phyloP scores from a whole-genome alignment of 345 rosid genomes.

The Camelina sativa region DNA sequence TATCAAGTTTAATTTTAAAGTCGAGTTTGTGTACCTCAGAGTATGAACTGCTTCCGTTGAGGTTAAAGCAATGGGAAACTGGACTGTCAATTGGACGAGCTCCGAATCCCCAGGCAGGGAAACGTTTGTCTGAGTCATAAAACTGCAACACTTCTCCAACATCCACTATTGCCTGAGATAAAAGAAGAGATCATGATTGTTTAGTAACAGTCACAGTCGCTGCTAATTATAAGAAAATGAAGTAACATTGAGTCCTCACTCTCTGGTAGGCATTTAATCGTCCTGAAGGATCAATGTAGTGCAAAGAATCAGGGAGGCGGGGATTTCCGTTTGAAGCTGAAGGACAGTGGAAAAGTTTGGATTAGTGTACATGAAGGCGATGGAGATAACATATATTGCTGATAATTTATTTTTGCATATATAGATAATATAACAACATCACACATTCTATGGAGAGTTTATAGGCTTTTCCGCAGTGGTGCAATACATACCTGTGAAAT shows the following conservation, averaged over 20 bases:
- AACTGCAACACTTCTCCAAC: slow-evolving; percentile 91
- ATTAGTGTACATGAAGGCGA: slow-evolving; percentile 30
- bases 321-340: slow-evolving; percentile 96
- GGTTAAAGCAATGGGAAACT: slow-evolving; percentile 91
- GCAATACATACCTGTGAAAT: slow-evolving; percentile 78
- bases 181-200: slow-evolving; percentile 10
- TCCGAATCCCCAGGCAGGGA: slow-evolving; percentile 98
- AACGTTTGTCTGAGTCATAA: slow-evolving; percentile 85
- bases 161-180: slow-evolving; percentile 73
- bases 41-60: slow-evolving; percentile 78
- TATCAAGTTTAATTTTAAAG: not conserved
- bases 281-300: slow-evolving; percentile 73
- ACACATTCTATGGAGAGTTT: not conserved
- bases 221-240: not conserved
- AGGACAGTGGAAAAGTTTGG: slow-evolving; percentile 24
- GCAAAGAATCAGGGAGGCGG: slow-evolving; percentile 88
- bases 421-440: not conserved
- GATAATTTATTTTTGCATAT: not conserved
- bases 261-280: slow-evolving; percentile 72
- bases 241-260: slow-evolving; percentile 48
- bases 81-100: slow-evolving; percentile 96
- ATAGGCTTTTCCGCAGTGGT: slow-evolving; percentile 8
- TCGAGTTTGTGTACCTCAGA: slow-evolving; percentile 61
- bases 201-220: slow-evolving; percentile 35
- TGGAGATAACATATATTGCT: slow-evolving; percentile 1